A percentile compares a stretch with the other conserved stretches of the same genome.
Conservation (phyloP, 345 rosid species). For the Arabidopsis suecica region DNA sequence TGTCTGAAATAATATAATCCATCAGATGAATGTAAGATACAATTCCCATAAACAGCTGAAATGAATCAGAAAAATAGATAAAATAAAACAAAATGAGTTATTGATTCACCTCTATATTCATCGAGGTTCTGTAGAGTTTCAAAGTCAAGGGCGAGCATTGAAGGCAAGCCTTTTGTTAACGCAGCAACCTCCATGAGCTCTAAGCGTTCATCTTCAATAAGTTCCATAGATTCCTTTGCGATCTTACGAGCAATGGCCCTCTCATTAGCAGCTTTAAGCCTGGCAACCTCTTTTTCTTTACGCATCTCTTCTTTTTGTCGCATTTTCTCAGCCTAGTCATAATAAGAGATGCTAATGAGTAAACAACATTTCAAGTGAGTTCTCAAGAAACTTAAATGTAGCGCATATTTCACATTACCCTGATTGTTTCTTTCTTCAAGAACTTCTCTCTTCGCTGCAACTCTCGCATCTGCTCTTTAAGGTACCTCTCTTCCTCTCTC, state of each 20-base stretch:
- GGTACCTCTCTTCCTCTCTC: slow-evolving; percentile 86
- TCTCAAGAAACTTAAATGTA: slow-evolving; percentile 25
- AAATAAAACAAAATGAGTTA: neutral
- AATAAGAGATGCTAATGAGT: slow-evolving; percentile 23
- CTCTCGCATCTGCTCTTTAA: slow-evolving; percentile 86
- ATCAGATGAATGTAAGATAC: slow-evolving; percentile 15
- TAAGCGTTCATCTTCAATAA: slow-evolving; percentile 81
- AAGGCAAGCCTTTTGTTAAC: slow-evolving; percentile 66
- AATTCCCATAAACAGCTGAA: slow-evolving; percentile 12
- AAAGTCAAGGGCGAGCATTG: slow-evolving; percentile 67
- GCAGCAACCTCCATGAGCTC: slow-evolving; percentile 95
- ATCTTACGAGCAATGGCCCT: slow-evolving; percentile 89
- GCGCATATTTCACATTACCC: slow-evolving; percentile 51
- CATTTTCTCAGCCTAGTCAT: slow-evolving; percentile 77
- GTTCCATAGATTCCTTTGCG: slow-evolving; percentile 88
- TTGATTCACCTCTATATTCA: slow-evolving; percentile 64
- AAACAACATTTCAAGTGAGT: slow-evolving; percentile 16
- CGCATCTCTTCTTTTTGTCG: slow-evolving; percentile 84
- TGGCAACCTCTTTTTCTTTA: slow-evolving; percentile 75
- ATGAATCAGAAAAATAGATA: neutral
- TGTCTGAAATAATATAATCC: slow-evolving; percentile 55
- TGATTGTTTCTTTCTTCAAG: slow-evolving; percentile 80
- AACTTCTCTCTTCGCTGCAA: slow-evolving; percentile 85
- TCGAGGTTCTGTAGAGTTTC: slow-evolving; percentile 82
- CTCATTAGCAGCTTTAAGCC: slow-evolving; percentile 87